phyloP scores from a whole-genome alignment of 345 rosid species.

The Heritiera littoralis region DNA sequence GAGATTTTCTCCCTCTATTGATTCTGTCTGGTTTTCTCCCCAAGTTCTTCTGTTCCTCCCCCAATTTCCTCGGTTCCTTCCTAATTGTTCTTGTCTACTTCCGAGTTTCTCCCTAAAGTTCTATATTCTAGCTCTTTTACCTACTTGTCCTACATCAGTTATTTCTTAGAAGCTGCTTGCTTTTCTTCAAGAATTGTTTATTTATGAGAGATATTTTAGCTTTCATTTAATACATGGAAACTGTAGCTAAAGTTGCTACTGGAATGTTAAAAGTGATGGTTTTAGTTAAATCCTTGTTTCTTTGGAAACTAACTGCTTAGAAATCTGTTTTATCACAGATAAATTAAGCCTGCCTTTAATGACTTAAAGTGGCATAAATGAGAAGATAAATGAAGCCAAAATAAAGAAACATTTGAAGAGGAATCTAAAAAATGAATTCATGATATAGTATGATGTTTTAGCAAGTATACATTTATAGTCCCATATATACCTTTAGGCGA shows the following conservation, averaged over 20 bases:
- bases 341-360: neutral
- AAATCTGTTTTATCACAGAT: neutral
- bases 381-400: neutral
- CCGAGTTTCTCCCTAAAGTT: neutral
- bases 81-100: no score
- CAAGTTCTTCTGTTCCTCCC: neutral
- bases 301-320: neutral
- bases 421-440: conserved; percentile 5
- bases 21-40: no score
- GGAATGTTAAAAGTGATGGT: neutral
- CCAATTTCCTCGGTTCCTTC: neutral
- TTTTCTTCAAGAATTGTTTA: neutral
- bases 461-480: neutral
- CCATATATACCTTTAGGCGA: neutral
- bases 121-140: neutral
- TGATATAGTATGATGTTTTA: neutral
- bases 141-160: neutral
- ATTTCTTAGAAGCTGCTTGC: neutral
- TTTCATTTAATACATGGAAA: neutral
- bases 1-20: neutral
- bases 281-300: neutral
- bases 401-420: neutral
- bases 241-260: neutral
- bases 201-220: neutral
- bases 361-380: conserved; percentile 2